Base-by-base conservation (phyloP, 1,284 basidiomycete species). In the Austroboletus novae-zelandiae region DNA sequence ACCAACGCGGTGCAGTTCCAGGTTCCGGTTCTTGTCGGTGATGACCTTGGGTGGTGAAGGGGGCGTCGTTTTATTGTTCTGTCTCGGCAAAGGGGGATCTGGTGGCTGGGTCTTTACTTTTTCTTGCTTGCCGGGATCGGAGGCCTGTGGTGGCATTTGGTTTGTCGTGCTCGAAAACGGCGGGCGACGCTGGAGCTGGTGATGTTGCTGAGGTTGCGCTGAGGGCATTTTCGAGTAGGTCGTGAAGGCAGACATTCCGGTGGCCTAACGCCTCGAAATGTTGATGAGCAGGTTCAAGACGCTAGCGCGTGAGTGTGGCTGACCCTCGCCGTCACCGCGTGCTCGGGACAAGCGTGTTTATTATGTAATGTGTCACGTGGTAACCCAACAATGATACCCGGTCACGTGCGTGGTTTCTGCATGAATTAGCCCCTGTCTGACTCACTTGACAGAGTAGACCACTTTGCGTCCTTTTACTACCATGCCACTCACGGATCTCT, bases 1-100 rank as follows among this genome's bases (percentile, higher is more conserved):
- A 18, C 87, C 89, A 18, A 91, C 79, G 43, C 91, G 78, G 31
- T 77, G 74, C 59, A 86, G 90, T 45, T 83, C 75, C 43, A 81
- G 56, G 18, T 77, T 66, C 43, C 80, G 78, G 35, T 68, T 72
- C 65, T 78, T 79, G 73, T 94, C 91, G 1, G 72, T 74, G 57
- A 94, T 94, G 48, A 87, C 67, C 61, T 78, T 80, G 2, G 92
- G 92, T 1, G 92, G 92, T 0, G 87, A 89, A 0, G 91, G 89
- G 0, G 90, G 91, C 0, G 83, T 77, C 4, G 85, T 82, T 71
- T 92, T 93, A 56, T 81, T 85, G 66, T 89, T 90, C 72, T 90
- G 88, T 50, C 87, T 77, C 36, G 83, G 83, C 9, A 91, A 66
- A 6, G 88, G 89, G 2, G 86, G 84, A 14, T 74, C 57, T 0